These are phyloP conservation scores for Calonectria hawksworthii DNA, from an alignment of 2,329 filamentous ascomycete genomes.

Conservation along the genomic window DNA sequence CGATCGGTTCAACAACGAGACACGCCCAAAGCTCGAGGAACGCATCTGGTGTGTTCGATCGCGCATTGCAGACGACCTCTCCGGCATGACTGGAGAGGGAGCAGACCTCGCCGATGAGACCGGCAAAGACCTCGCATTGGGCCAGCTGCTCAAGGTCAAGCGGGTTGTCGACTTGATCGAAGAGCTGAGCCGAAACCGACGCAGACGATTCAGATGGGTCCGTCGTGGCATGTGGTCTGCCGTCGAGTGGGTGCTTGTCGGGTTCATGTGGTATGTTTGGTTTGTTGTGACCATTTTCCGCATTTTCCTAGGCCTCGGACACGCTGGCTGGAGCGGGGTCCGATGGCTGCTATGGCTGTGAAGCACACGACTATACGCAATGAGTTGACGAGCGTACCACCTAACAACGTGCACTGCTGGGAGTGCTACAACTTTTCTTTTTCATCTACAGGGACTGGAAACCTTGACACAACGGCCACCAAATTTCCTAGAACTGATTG, in stretches of 20 bases:
- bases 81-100: constrained; percentile 73
- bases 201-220: constrained; percentile 79
- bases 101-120: constrained; percentile 87
- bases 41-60: constrained; percentile 63
- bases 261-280: constrained; percentile 96
- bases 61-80: constrained; percentile 66
- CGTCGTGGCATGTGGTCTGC: constrained; percentile 83
- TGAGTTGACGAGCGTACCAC: constrained; percentile 21
- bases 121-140: constrained; percentile 80
- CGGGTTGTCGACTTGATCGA: constrained; percentile 84
- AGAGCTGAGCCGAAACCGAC: constrained; percentile 78
- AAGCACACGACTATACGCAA: constrained; percentile 33
- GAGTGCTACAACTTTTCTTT: background rate
- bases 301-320: constrained; percentile 73
- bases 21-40: constrained; percentile 66
- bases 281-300: constrained; percentile 85
- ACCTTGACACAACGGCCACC: background rate
- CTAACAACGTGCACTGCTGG: constrained; percentile 12
- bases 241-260: constrained; percentile 90
- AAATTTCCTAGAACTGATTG: background rate
- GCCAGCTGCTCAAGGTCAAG: constrained; percentile 85
- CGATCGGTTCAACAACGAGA: constrained; percentile 69
- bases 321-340: constrained; percentile 70
- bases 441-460: background rate
- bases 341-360: constrained; percentile 89